These are phyloP conservation scores for Stylosanthes scabra DNA, from an alignment of 331 rosid genomes.

Conservation along the genomic window DNA sequence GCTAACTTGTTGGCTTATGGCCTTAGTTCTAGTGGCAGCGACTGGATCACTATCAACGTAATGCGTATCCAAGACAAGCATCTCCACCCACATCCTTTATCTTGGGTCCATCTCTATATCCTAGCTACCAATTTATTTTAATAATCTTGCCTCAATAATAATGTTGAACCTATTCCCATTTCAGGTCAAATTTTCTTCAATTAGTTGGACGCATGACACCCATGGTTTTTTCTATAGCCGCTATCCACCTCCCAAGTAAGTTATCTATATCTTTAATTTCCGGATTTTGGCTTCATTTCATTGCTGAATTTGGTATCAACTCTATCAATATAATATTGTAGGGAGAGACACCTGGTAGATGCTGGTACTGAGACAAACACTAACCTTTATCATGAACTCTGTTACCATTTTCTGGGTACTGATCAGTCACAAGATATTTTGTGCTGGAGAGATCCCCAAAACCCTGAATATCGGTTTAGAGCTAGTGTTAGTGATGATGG, in stretches of 20 bases:
- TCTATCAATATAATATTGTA: conserved; percentile 23
- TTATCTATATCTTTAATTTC: conserved; percentile 3
- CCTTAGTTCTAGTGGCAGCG: conserved; percentile 83
- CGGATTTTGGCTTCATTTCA: background rate
- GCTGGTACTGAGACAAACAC: conserved; percentile 89
- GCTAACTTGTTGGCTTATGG: conserved; percentile 77
- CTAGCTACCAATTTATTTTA: background rate
- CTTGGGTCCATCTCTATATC: conserved; percentile 55
- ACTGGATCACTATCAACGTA: conserved; percentile 77
- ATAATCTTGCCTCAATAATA: background rate
- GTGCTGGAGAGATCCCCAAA: conserved; percentile 81
- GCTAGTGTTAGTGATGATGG: conserved; percentile 70
- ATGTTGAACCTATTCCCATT: background rate
- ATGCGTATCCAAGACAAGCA: conserved; percentile 62
- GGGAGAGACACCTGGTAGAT: conserved; percentile 65
- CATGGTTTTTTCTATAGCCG: conserved; percentile 90
- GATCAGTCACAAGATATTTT: conserved; percentile 81
- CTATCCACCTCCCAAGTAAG: conserved; percentile 85
- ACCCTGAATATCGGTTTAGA: conserved; percentile 67
- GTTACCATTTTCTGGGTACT: conserved; percentile 80
- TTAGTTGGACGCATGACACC: conserved; percentile 83
- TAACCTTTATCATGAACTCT: conserved; percentile 76
- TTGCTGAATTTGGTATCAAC: background rate
- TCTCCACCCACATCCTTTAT: conserved; percentile 61
- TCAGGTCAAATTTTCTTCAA: conserved; percentile 87